Evolutionary conservation across 2,329 filamentous ascomycete genomes (phyloP).

Genomic region (Elsinoe perseae): DNA sequence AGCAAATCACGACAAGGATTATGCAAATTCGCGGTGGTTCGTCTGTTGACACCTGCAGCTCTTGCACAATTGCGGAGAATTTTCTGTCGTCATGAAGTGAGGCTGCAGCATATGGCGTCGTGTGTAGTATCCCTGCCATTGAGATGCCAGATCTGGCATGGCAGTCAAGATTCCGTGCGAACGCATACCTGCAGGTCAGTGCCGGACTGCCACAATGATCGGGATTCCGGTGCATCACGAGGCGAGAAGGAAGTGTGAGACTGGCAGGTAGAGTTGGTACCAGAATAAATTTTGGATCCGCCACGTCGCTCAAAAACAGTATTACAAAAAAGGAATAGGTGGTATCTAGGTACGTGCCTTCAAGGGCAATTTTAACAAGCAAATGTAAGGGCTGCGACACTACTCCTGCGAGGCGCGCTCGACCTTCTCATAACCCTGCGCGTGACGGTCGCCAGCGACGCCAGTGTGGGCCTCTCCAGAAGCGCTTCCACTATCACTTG

Average conservation of each 20-base stretch:
- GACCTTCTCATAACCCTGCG: conserved; percentile 41
- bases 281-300: not conserved
- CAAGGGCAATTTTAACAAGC: conserved; percentile 15
- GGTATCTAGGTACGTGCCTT: conserved; percentile 9
- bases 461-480: conserved; percentile 40
- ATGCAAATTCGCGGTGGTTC: too few species aligned
- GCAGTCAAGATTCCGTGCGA: not conserved
- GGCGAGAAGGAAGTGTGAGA: not conserved
- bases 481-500: conserved; percentile 36
- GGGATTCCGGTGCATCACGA: not conserved
- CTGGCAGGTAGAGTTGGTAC: not conserved
- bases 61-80: not conserved
- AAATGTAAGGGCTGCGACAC: not conserved
- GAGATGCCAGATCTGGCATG: conserved; percentile 4
- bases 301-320: not conserved
- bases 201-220: not conserved
- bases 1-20: conserved; percentile 1
- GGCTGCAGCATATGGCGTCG: not conserved
- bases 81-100: conserved; percentile 12
- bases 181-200: not conserved
- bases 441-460: conserved; percentile 47
- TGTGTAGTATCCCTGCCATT: not conserved
- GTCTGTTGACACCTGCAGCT: not conserved
- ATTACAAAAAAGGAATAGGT: conserved; percentile 14
- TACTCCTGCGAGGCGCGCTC: conserved; percentile 22